Evolutionary conservation across 805 yeast genomes (phyloP).

Genomic region (Kurtzmaniella fragi): DNA sequence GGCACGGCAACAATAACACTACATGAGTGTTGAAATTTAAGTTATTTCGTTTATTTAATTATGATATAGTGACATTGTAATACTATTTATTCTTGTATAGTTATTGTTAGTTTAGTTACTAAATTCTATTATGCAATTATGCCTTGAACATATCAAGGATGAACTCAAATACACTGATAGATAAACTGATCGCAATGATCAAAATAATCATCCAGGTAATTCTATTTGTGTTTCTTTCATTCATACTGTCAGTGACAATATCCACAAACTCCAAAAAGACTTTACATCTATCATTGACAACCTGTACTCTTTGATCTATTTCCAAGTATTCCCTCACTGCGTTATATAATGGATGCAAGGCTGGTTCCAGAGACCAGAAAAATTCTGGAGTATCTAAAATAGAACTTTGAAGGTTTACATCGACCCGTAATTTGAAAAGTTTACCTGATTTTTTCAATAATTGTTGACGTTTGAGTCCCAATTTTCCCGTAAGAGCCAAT

Average conservation of each 20-base stretch:
- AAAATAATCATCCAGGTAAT: constrained; percentile 87
- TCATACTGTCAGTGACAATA: constrained; percentile 88
- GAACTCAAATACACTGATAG: constrained; percentile 71
- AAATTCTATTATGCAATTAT: not conserved
- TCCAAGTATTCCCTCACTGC: constrained; percentile 92
- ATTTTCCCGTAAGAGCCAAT: constrained; percentile 81
- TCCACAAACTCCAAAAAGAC: constrained; percentile 92
- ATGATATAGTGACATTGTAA: no score
- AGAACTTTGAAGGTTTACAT: constrained; percentile 85
- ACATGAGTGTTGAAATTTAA: no score
- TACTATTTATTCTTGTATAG: no score
- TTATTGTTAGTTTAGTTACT: no score
- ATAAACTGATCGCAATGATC: constrained; percentile 71
- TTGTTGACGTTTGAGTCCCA: constrained; percentile 82
- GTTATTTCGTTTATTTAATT: no score
- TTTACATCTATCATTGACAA: constrained; percentile 87
- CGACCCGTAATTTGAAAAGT: constrained; percentile 84
- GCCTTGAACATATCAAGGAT: constrained; percentile 42
- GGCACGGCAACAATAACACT: no score
- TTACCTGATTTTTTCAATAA: constrained; percentile 84
- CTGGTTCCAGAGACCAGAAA: constrained; percentile 94
- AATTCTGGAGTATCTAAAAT: constrained; percentile 94
- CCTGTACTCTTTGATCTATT: constrained; percentile 91
- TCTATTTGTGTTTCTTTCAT: constrained; percentile 86
- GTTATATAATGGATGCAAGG: constrained; percentile 83